Percentiles rank a stretch among this genome's conserved stretches.
These are phyloP conservation scores for Aspergillus aculeatinus DNA, from an alignment of 2,329 filamentous ascomycete genomes.

Conservation along the genomic window DNA sequence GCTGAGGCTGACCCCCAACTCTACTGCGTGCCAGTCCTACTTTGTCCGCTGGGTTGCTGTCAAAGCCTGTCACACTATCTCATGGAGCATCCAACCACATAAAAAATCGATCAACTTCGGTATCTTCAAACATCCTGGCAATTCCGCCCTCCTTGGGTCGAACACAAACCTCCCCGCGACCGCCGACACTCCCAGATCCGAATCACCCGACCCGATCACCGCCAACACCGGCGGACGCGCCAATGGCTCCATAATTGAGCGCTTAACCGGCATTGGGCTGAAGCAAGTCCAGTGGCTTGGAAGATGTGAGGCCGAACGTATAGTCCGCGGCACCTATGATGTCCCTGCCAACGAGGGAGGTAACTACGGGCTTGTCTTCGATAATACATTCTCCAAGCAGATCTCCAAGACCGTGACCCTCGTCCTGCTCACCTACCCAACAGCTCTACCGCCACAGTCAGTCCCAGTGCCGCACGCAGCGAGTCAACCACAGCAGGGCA, in stretches of 20 bases:
- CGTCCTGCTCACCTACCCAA: slow-evolving; percentile 90
- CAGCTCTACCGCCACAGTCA: slow-evolving; percentile 55
- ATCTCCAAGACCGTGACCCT: slow-evolving; percentile 93
- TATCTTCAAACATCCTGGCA: slow-evolving; percentile 93
- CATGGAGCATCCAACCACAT: slow-evolving; percentile 95
- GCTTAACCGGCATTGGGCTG: slow-evolving; percentile 61
- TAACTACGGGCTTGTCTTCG: slow-evolving; percentile 95
- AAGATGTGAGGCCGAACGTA: slow-evolving; percentile 94
- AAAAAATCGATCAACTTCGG: slow-evolving; percentile 99
- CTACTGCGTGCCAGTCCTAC: slow-evolving; percentile 68
- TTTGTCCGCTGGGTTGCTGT: slow-evolving; percentile 97
- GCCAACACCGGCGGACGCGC: slow-evolving; percentile 50
- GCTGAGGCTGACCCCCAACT: slow-evolving; percentile 24
- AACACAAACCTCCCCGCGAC: slow-evolving; percentile 40
- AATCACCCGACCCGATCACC: slow-evolving; percentile 37
- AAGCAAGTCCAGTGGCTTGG: slow-evolving; percentile 75
- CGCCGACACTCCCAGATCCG: slow-evolving; percentile 44
- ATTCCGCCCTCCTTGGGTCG: slow-evolving; percentile 53
- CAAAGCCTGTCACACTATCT: slow-evolving; percentile 84
- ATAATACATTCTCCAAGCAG: slow-evolving; percentile 98
- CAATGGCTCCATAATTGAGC: slow-evolving; percentile 70
- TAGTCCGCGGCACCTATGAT: slow-evolving; percentile 85
- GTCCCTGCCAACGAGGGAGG: slow-evolving; percentile 72
- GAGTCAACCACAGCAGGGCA: slow-evolving; percentile 40
- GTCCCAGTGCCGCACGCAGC: slow-evolving; percentile 46